Base-by-base conservation (phyloP, 495 filamentous ascomycete species). In the Polyplosphaeria fusca region DNA sequence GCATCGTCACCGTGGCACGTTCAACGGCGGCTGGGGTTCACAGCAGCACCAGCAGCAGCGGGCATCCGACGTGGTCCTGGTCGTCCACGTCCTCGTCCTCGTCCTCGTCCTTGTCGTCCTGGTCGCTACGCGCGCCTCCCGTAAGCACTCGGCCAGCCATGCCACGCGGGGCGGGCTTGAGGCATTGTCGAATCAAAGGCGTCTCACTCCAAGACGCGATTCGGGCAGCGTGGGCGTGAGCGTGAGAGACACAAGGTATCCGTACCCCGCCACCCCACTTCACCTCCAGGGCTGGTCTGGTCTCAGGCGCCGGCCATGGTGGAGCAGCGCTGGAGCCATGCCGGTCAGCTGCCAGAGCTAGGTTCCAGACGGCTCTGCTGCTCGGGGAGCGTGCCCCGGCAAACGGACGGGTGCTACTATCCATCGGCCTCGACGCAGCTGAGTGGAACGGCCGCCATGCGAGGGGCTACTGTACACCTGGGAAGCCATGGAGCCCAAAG, bases 241-340 rank as follows among this genome's bases (percentile, higher is more conserved):
- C 16, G 52, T 22, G 19, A 16, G 52, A 47, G 22, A 42, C 27
- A 40, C 47, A 51, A 18, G 45, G 18, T 19, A 19, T 11, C n/a
- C n/a, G 27, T 50, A 58, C 55, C 55, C 55, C 55, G 48, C 55
- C 55, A 52, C 55, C 55, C 55, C 55, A 58, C 55, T 47, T 52
- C 46, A 24, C 35, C 43, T 58, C 50, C n/a, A n/a, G n/a, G n/a
- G n/a, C n/a, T n/a, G n/a, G 2, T 25, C 30, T 9, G 12, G 48
- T 14, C 3, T 5, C 35, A 30, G 52, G 25, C n/a, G 52, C 27
- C 19, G 16, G 43, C 14, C 27, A 39, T 20, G 52, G 32, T 25
- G 32, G 18, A 23, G 22, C 28, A 12, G 13, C 42, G 44, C 2
- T 7, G 19, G 19, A 38, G 27, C 25, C 39, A 44, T 41, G 40